phyloP scores from a whole-genome alignment of 805 yeast species.

The Candida tibetensis region DNA sequence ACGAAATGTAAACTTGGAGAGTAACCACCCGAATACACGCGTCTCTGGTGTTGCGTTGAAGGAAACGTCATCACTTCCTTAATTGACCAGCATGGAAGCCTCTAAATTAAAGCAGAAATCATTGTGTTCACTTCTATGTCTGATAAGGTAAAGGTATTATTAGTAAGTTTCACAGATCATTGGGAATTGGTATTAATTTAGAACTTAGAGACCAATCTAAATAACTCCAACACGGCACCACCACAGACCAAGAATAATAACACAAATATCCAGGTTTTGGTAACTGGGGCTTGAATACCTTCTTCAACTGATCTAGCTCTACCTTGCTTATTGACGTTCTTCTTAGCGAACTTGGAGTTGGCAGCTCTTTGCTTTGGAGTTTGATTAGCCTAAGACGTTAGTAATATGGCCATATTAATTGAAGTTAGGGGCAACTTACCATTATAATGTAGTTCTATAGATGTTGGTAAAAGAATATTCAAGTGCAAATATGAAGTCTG shows the following conservation, averaged over 20 bases:
- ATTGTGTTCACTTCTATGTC: too few relatives aligned
- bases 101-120: too few relatives aligned
- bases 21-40: too few relatives aligned
- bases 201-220: conserved; percentile 40
- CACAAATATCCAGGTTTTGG: conserved; percentile 61
- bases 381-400: conserved; percentile 56
- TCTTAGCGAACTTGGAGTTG: conserved; percentile 78
- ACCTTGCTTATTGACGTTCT: conserved; percentile 71
- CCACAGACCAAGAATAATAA: conserved; percentile 72
- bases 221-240: conserved; percentile 73
- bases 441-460: conserved; percentile 4
- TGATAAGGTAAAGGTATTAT: too few relatives aligned
- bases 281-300: conserved; percentile 47
- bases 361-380: conserved; percentile 86
- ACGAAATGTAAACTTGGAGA: too few relatives aligned
- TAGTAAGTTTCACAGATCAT: too few relatives aligned
- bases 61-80: too few relatives aligned
- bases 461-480: neutral
- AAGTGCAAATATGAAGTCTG: neutral
- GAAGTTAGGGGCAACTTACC: conserved; percentile 6
- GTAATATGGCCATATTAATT: neutral
- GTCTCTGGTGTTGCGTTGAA: too few relatives aligned
- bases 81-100: neutral
- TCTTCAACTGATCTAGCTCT: conserved; percentile 49
- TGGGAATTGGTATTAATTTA: too few relatives aligned